Percentiles rank a stretch among this genome's conserved stretches.
Conservation (phyloP, 1,284 basidiomycete genomes). For the Marasmius fiardii region DNA sequence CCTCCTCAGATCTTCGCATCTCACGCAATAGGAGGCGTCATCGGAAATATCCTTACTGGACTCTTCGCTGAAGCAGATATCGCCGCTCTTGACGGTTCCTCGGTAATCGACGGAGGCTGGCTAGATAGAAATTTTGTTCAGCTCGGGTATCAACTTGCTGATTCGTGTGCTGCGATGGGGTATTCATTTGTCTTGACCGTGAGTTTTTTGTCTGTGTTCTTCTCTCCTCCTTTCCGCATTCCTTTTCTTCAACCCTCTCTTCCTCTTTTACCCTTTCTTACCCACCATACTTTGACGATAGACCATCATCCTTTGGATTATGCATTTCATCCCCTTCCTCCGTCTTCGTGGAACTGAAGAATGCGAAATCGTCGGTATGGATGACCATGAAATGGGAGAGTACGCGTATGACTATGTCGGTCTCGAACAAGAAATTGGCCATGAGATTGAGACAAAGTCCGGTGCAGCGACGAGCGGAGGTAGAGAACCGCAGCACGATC, state of each 20-base stretch:
- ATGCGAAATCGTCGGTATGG: conserved; percentile 78
- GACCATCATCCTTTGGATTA: conserved; percentile 73
- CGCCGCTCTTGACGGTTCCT: conserved; percentile 62
- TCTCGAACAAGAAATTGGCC: conserved; percentile 16
- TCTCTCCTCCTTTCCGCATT: not conserved
- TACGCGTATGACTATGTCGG: conserved; percentile 45
- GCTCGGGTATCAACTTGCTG: conserved; percentile 69
- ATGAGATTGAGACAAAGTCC: conserved; percentile 15
- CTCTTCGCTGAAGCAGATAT: conserved; percentile 60
- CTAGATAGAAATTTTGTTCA: conserved; percentile 66
- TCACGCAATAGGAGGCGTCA: conserved; percentile 85
- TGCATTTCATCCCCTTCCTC: conserved; percentile 80
- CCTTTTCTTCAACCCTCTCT: conserved; percentile 9
- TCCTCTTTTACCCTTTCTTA: no score
- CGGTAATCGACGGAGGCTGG: conserved; percentile 65
- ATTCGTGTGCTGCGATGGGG: conserved; percentile 50
- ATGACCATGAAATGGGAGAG: conserved; percentile 82
- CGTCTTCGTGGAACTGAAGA: conserved; percentile 70
- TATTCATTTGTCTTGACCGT: conserved; percentile 64
- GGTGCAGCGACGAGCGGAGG: conserved; percentile 9
- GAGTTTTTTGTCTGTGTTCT: not conserved
- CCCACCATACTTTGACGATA: no score
- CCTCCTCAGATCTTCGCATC: conserved; percentile 76
- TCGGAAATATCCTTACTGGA: conserved; percentile 84
- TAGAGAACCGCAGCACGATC: conserved; percentile 12